Evolutionary conservation across 176 grass and related monocot genomes (phyloP).

Genomic region (sorghum (Sorghum bicolor)): DNA sequence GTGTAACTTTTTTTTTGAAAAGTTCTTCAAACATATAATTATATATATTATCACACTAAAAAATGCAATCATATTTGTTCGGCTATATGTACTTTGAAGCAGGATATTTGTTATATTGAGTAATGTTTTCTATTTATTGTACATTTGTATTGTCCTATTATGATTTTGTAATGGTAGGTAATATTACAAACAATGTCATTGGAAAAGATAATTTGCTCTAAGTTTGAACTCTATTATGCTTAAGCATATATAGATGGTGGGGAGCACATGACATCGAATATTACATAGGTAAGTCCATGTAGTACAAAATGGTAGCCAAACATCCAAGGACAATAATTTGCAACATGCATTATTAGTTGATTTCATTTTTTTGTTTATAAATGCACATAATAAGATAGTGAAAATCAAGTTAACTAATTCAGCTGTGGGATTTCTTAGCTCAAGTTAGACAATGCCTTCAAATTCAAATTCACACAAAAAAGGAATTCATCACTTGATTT

Average conservation of each 20-base stretch:
- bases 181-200: neutral
- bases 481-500: neutral
- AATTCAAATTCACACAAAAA: neutral
- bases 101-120: neutral
- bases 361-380: neutral
- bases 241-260: neutral
- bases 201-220: neutral
- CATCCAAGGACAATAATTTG: neutral
- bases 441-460: neutral
- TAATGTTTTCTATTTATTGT: neutral
- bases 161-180: neutral
- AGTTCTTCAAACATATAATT: no score
- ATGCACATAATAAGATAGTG: neutral
- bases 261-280: neutral
- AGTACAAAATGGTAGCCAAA: neutral
- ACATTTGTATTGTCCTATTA: neutral
- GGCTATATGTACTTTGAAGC: neutral
- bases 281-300: neutral
- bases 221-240: neutral
- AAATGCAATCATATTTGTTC: no score
- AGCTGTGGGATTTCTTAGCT: neutral
- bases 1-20: no score
- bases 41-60: no score
- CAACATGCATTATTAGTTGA: neutral
- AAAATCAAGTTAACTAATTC: neutral